phyloP scores from a whole-genome alignment of 345 rosid species.

The Gossypium mustelinum region DNA sequence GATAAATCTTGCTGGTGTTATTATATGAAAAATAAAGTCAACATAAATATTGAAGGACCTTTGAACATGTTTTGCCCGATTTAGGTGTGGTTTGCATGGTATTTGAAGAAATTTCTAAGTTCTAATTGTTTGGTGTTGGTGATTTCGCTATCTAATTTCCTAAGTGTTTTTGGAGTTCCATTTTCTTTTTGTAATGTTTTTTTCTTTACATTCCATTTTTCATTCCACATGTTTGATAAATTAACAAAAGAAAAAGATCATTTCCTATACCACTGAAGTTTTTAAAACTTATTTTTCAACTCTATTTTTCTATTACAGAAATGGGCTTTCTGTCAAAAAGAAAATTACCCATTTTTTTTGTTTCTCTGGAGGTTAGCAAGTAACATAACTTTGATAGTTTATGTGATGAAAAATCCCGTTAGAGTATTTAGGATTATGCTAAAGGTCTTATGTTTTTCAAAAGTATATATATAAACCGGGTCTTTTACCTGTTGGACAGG shows the following conservation, averaged over 20 bases:
- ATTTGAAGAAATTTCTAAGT: background rate
- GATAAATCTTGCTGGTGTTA: background rate
- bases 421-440: too few species aligned
- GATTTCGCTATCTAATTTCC: background rate
- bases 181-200: too few species aligned
- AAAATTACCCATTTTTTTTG: background rate
- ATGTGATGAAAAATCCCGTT: background rate
- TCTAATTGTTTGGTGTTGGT: background rate
- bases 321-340: background rate
- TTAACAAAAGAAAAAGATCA: background rate
- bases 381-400: background rate
- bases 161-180: background rate
- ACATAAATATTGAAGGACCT: background rate
- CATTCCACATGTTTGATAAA: background rate
- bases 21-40: background rate
- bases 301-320: background rate
- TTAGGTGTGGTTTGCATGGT: background rate
- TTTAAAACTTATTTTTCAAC: background rate
- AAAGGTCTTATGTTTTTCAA: too few species aligned
- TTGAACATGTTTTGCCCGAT: background rate
- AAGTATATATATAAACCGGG: too few species aligned
- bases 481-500: too few species aligned
- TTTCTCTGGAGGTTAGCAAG: background rate
- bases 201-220: background rate
- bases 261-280: background rate